Base-by-base conservation (phyloP, 2,329 filamentous ascomycete species). In the Epichloe scottii region DNA sequence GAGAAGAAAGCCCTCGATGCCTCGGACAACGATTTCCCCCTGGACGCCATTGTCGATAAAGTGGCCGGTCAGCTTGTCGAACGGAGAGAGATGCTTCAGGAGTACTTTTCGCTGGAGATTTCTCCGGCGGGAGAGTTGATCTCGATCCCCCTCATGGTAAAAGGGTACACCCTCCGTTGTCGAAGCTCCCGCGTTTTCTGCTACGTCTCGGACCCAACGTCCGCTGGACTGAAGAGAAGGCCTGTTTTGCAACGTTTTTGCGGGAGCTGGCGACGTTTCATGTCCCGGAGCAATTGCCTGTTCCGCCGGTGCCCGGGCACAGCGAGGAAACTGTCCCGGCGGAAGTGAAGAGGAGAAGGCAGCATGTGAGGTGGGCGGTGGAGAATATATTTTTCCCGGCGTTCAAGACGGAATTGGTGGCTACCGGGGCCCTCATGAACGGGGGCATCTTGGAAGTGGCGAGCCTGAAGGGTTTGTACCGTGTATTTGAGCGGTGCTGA, bases 401-500 rank as follows among this genome's bases (percentile, higher is more conserved):
- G 0, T 87, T 96, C 62, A 88, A 89, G 64, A 75, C 85, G 5
- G 76, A 89, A 52, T 68, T 98, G 45, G 81, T 97, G 51, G 90
- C 88, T 19, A 96, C 93, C 8, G 84, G 79, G 56, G 75, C 77
- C 5, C 69, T 97, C 60, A 79, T 94, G 68, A 80, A 82, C 48
- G 85, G 82, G 0, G 78, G 74, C 8, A 81, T 95, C 11, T 71
- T 95, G 45, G 91, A 98, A 67, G 81, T 95, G 46, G 91, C 93
- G 2, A 89, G 94, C 69, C 67, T 97, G 53, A 97, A 95, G 67
- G 89, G 90, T 0, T 64, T 98, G 52, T 98, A 98, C 67, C 75
- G 87, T 44, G 90, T 97, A 3, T 98, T 98, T 73, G 93, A 98
- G 69, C 74, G 93, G 50, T 97, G 93, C 66, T 97, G 66, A 78